Evolutionary conservation across 495 filamentous ascomycete genomes (phyloP).

Genomic region (Recurvomyces mirabilis): DNA sequence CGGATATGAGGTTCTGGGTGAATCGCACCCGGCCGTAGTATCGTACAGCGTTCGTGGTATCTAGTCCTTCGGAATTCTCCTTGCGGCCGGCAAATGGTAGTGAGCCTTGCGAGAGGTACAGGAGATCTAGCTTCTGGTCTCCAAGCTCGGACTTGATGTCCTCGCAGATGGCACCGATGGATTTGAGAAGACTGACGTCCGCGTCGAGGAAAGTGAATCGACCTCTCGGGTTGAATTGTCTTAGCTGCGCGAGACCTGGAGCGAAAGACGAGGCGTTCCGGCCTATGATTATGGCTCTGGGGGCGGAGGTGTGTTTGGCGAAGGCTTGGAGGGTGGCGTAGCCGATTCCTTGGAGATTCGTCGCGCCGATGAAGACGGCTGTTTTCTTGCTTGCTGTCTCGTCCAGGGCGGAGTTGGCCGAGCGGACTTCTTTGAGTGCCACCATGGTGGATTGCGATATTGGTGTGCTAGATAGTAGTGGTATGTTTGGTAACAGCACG

Average conservation of each 20-base stretch:
- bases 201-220: constrained; percentile 18
- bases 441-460: constrained; percentile 13
- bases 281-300: constrained; percentile 32
- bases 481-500: too few relatives aligned
- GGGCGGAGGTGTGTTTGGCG: constrained; percentile 26
- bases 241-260: constrained; percentile 3
- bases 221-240: constrained; percentile 12
- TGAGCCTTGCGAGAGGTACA: constrained; percentile 26
- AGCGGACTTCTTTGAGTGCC: constrained; percentile 9
- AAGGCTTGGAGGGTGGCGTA: constrained; percentile 29
- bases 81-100: constrained; percentile 12
- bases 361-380: constrained; percentile 35
- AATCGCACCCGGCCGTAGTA: constrained; percentile 36
- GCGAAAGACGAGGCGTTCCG: constrained; percentile 17
- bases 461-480: neutral
- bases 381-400: neutral
- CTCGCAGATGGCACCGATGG: constrained; percentile 9
- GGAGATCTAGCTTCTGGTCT: constrained; percentile 20
- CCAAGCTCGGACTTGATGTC: constrained; percentile 12
- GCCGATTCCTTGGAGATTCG: constrained; percentile 34
- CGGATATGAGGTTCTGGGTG: constrained; percentile 29
- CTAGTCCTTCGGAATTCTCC: constrained; percentile 26
- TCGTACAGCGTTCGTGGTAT: constrained; percentile 25
- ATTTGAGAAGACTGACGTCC: constrained; percentile 18
- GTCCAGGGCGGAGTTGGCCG: constrained; percentile 15